A percentile compares a stretch with the other conserved stretches of the same genome.
phyloP scores from a whole-genome alignment of 768 basidiomycete species.

The Lanmaoa rubissima region DNA sequence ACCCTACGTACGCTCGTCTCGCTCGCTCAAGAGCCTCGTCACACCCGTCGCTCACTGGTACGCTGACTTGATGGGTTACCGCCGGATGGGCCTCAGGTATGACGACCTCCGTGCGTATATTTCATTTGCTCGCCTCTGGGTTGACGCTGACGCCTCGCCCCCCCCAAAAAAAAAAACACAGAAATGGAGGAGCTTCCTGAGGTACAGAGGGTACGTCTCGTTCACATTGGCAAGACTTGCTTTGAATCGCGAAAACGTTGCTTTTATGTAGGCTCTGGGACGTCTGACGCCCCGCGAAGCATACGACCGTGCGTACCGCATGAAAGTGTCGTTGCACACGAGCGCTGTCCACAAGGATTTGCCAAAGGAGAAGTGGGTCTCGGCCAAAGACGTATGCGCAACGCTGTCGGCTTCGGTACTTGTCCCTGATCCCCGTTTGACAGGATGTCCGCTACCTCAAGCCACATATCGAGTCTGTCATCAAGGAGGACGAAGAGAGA shows the following conservation, averaged over 20 bases:
- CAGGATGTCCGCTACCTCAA: conserved; percentile 91
- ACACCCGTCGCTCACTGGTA: conserved; percentile 85
- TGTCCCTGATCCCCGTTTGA: conserved; percentile 5
- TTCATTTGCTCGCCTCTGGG: not conserved
- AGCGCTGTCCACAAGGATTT: conserved; percentile 78
- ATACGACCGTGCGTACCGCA: conserved; percentile 90
- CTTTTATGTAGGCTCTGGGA: conserved; percentile 61
- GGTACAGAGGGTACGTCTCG: conserved; percentile 68
- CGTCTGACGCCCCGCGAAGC: conserved; percentile 77
- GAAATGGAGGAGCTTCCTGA: conserved; percentile 76
- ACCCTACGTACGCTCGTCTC: conserved; percentile 66
- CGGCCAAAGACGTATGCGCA: conserved; percentile 64
- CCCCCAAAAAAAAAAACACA: conserved; percentile 17
- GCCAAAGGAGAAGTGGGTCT: conserved; percentile 79
- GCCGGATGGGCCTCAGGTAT: conserved; percentile 85
- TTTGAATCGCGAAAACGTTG: not conserved
- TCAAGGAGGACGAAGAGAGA: conserved; percentile 76
- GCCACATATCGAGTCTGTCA: conserved; percentile 71
- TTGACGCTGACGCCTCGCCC: too few relatives aligned
- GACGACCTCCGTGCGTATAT: conserved; percentile 84
- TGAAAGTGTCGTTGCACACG: conserved; percentile 76
- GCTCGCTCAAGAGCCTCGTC: conserved; percentile 63
- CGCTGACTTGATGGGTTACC: conserved; percentile 75
- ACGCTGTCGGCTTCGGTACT: not conserved
- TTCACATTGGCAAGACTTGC: not conserved